A percentile compares a stretch with the other conserved stretches of the same genome.
Evolutionary conservation across 331 rosid species (phyloP).

Genomic region (Saraca asoca): DNA sequence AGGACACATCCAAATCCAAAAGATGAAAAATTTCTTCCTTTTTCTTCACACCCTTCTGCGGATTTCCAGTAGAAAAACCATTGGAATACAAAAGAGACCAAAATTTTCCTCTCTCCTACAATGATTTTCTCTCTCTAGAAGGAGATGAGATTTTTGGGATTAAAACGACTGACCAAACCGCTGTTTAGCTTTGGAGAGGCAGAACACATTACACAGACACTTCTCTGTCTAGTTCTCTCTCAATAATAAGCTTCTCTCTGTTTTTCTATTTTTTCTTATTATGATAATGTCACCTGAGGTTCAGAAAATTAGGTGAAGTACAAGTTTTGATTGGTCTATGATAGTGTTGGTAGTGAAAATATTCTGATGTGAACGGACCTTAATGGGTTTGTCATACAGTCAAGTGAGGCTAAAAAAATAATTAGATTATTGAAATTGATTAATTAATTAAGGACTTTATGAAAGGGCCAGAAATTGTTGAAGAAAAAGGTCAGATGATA

Average conservation of each 20-base stretch:
- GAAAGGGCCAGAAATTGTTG: conserved; percentile 35
- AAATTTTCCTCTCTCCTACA: conserved; percentile 37
- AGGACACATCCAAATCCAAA: conserved; percentile 39
- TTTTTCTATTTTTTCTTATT: conserved; percentile 25
- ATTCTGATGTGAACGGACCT: conserved; percentile 9
- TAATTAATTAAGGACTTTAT: conserved; percentile 31
- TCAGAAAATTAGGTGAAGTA: conserved; percentile 20
- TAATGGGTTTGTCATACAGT: conserved; percentile 1
- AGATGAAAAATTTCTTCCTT: conserved; percentile 28
- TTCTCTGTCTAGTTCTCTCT: conserved; percentile 45
- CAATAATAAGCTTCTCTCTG: conserved; percentile 55
- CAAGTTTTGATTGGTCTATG: conserved; percentile 41
- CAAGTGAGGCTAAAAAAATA: conserved; percentile 33
- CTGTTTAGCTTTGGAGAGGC: conserved; percentile 50
- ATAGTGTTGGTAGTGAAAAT: conserved; percentile 9
- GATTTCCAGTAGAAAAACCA: conserved; percentile 60
- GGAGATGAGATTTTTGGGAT: conserved; percentile 59
- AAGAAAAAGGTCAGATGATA: conserved; percentile 10
- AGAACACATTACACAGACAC: conserved; percentile 36
- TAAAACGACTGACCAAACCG: conserved; percentile 53
- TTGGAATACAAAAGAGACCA: conserved; percentile 40
- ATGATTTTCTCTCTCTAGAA: conserved; percentile 57
- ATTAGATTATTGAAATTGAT: conserved; percentile 24
- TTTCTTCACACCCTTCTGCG: conserved; percentile 41
- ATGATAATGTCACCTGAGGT: conserved; percentile 33